Percentiles rank a stretch among this genome's conserved stretches.
Conservation (phyloP, 1,284 basidiomycete genomes). For the Ustilago shanxiensis region DNA sequence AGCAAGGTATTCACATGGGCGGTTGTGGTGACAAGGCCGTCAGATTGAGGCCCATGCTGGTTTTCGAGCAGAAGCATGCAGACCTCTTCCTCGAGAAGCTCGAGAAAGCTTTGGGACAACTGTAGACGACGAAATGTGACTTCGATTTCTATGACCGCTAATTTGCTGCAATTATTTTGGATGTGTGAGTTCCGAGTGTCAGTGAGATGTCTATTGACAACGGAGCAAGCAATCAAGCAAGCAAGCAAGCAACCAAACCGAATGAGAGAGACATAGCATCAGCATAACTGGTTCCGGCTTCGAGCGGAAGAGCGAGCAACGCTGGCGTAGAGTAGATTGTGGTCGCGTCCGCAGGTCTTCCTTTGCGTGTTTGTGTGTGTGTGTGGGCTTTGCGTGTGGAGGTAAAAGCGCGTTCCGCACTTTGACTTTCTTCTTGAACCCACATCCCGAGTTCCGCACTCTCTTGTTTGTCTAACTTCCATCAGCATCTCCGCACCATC, state of each 20-base stretch:
- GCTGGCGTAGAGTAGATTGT: too few relatives aligned
- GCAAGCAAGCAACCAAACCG: too few relatives aligned
- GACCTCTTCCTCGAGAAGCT: slow-evolving; percentile 71
- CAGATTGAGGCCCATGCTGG: slow-evolving; percentile 73
- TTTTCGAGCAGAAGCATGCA: slow-evolving; percentile 72
- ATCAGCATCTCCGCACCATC: slow-evolving; percentile 1
- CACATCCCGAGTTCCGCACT: slow-evolving; percentile 19
- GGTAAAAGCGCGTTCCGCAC: slow-evolving; percentile 12
- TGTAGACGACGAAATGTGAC: not conserved
- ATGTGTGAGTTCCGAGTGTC: too few relatives aligned
- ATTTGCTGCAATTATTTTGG: too few relatives aligned
- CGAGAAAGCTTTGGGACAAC: slow-evolving; percentile 51
- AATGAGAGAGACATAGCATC: too few relatives aligned
- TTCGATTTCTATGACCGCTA: not conserved
- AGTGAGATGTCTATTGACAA: too few relatives aligned
- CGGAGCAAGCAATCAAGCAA: too few relatives aligned
- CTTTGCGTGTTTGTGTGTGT: not conserved
- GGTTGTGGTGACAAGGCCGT: slow-evolving; percentile 71
- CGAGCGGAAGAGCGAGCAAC: too few relatives aligned
- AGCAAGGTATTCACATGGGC: slow-evolving; percentile 72
- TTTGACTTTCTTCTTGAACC: not conserved
- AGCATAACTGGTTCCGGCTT: too few relatives aligned
- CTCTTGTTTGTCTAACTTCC: not conserved
- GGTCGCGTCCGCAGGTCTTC: not conserved
- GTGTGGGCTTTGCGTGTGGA: slow-evolving; percentile 22